Evolutionary conservation across 768 basidiomycete species (phyloP).

Genomic region (Pisolithus tinctorius): DNA sequence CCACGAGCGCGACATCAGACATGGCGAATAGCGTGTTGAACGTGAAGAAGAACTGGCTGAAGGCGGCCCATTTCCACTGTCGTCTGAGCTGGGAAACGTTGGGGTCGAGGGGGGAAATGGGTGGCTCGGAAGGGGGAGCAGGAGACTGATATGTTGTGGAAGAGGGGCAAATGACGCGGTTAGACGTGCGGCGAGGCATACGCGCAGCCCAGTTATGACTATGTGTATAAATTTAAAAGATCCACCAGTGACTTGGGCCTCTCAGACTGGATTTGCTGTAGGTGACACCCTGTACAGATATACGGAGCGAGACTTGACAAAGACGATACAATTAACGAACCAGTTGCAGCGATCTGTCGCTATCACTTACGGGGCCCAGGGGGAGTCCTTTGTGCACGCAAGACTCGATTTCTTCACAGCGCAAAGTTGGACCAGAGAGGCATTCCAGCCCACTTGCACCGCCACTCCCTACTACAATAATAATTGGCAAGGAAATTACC

Average conservation of each 20-base stretch:
- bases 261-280: constrained; percentile 5
- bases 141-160: constrained; percentile 24
- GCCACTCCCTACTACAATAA: too few species aligned
- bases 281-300: constrained; percentile 4
- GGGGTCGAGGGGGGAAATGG: constrained; percentile 24
- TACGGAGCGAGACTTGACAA: constrained; percentile 15
- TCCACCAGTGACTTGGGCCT: constrained; percentile 21
- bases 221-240: constrained; percentile 25
- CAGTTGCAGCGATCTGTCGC: constrained; percentile 5
- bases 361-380: constrained; percentile 8
- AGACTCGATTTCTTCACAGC: neutral
- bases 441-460: neutral
- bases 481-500: constrained; percentile 12
- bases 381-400: too few species aligned
- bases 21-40: constrained; percentile 70
- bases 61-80: constrained; percentile 91
- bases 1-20: constrained; percentile 61
- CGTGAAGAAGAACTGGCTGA: constrained; percentile 85
- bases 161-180: constrained; percentile 29
- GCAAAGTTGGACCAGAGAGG: constrained; percentile 2
- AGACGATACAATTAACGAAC: constrained; percentile 17
- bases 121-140: constrained; percentile 18
- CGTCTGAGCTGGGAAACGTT: constrained; percentile 55
- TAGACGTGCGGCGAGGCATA: constrained; percentile 55
- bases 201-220: constrained; percentile 28